phyloP scores from a whole-genome alignment of 78 protist species.

The Dictyostelium intermedium region DNA sequence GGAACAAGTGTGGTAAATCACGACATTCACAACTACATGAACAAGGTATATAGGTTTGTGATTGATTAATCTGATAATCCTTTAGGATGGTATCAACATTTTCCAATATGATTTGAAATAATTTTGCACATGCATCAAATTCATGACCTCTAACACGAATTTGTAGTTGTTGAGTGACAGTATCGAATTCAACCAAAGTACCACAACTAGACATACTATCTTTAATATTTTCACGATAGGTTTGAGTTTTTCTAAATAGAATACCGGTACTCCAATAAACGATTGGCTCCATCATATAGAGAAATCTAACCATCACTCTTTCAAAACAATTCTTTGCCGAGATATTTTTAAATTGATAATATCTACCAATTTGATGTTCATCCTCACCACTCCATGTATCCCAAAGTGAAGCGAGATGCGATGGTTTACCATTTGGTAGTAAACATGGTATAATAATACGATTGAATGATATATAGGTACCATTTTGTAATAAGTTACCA shows the following conservation, averaged over 20 bases:
- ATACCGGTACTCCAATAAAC: constrained; percentile 50
- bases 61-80: constrained; percentile 12
- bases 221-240: constrained; percentile 16
- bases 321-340: constrained; percentile 59
- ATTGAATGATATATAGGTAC: background rate
- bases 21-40: constrained; percentile 28
- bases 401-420: constrained; percentile 22
- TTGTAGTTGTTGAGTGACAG: constrained; percentile 10
- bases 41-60: constrained; percentile 20
- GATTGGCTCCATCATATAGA: constrained; percentile 58
- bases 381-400: constrained; percentile 73
- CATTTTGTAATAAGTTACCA: background rate
- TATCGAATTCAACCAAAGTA: constrained; percentile 61
- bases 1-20: constrained; percentile 9
- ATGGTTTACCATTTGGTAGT: constrained; percentile 45
- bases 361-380: constrained; percentile 63
- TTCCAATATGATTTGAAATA: constrained; percentile 53
- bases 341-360: constrained; percentile 25
- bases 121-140: constrained; percentile 51
- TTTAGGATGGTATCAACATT: constrained; percentile 64
- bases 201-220: constrained; percentile 55
- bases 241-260: constrained; percentile 50
- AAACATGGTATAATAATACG: constrained; percentile 58
- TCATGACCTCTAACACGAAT: constrained; percentile 69
- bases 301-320: constrained; percentile 54